Percentiles rank a stretch among this genome's conserved stretches.
These are phyloP conservation scores for Macroventuria anomochaeta DNA, from an alignment of 2,329 filamentous ascomycete genomes.

Conservation along the genomic window DNA sequence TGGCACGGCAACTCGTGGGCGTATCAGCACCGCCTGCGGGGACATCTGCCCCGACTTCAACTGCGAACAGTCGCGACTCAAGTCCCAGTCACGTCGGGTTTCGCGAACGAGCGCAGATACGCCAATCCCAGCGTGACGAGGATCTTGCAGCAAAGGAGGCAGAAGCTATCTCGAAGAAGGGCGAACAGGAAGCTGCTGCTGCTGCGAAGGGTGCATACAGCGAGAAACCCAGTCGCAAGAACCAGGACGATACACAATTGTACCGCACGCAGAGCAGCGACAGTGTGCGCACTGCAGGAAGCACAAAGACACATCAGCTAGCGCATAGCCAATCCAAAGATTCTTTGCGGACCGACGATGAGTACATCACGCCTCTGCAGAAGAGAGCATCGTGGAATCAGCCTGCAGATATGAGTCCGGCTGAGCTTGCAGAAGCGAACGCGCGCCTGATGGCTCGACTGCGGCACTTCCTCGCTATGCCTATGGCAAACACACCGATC, in stretches of 20 bases:
- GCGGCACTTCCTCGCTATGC: conserved; percentile 87
- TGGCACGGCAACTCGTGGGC: conserved; percentile 87
- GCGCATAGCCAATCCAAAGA: conserved; percentile 34
- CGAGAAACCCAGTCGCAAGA: conserved; percentile 63
- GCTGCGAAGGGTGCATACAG: conserved; percentile 77
- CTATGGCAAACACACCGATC: conserved; percentile 76
- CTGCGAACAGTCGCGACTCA: conserved; percentile 53
- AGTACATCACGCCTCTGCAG: conserved; percentile 48
- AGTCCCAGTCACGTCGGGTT: conserved; percentile 50
- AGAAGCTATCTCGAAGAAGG: conserved; percentile 74
- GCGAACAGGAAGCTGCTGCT: conserved; percentile 72
- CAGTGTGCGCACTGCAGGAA: conserved; percentile 30
- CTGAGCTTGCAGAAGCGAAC: conserved; percentile 81
- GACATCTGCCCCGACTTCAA: conserved; percentile 46
- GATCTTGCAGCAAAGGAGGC: conserved; percentile 77
- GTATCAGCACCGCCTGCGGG: conserved; percentile 70
- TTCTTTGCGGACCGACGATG: conserved; percentile 36
- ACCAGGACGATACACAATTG: conserved; percentile 51
- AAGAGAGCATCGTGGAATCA: conserved; percentile 59
- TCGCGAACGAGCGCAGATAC: conserved; percentile 50
- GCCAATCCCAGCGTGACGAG: conserved; percentile 63
- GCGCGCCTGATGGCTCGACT: conserved; percentile 86
- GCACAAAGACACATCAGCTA: conserved; percentile 28
- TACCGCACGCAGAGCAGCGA: conserved; percentile 47
- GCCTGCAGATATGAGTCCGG: conserved; percentile 70